Evolutionary conservation across 257 asterid genomes (phyloP).

Genomic region (Solanum habrochaites): DNA sequence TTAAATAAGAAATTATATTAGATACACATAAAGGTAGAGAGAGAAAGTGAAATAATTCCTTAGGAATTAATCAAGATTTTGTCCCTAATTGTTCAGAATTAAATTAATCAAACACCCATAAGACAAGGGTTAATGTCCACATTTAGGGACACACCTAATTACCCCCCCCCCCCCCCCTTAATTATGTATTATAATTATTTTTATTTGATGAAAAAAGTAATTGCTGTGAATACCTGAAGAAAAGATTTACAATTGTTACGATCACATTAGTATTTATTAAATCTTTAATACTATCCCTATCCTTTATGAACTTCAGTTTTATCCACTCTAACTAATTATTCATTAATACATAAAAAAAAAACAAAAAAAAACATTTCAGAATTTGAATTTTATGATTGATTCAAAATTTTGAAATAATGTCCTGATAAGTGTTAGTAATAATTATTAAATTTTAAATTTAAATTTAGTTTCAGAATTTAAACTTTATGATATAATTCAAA

Average conservation of each 20-base stretch:
- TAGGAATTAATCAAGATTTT: constrained; percentile 13
- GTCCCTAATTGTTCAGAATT: constrained; percentile 22
- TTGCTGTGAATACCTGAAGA: not conserved
- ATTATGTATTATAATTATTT: not conserved
- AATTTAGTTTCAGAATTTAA: too few relatives aligned
- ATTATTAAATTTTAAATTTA: too few relatives aligned
- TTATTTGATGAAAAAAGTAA: not conserved
- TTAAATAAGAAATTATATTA: not conserved
- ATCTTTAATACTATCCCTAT: not conserved
- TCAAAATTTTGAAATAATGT: too few relatives aligned
- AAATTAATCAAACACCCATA: constrained; percentile 15
- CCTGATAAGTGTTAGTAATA: too few relatives aligned
- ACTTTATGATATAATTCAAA: too few relatives aligned
- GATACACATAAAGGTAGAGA: not conserved
- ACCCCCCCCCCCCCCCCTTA: not conserved
- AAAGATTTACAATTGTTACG: not conserved
- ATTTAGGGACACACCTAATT: constrained; percentile 19
- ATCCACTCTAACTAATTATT: not conserved
- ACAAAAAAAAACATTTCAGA: too few relatives aligned
- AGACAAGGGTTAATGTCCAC: constrained; percentile 50
- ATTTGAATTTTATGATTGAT: too few relatives aligned
- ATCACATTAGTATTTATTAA: not conserved
- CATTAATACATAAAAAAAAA: too few relatives aligned
- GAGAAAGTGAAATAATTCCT: not conserved
- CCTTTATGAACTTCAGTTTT: not conserved